Percentiles rank a stretch among this genome's conserved stretches.
Evolutionary conservation across 129 eudicot species (phyloP).

Genomic region (Flaveria trinervia): DNA sequence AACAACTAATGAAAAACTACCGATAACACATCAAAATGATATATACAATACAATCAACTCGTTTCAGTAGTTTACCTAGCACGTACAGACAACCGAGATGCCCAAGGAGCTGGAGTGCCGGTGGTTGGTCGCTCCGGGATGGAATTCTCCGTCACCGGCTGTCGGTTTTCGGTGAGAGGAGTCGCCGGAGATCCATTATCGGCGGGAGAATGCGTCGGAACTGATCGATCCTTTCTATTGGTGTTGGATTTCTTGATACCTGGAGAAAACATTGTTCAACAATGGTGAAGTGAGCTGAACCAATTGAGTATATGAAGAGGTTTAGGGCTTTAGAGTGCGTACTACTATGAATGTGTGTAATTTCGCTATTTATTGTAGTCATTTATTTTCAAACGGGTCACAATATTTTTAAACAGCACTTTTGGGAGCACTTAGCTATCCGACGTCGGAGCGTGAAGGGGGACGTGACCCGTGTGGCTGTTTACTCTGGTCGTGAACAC

Average conservation of each 20-base stretch:
- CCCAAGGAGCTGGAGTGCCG: slow-evolving; percentile 97
- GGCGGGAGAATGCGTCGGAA: slow-evolving; percentile 26
- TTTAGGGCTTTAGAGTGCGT: slow-evolving; percentile 35
- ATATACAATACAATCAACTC: background rate
- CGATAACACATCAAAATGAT: background rate
- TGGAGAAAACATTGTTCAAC: slow-evolving; percentile 66
- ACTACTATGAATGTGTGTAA: background rate
- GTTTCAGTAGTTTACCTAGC: slow-evolving; percentile 57
- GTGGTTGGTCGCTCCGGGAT: slow-evolving; percentile 76
- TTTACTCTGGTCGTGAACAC: no score
- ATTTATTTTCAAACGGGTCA: no score
- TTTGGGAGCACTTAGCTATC: no score
- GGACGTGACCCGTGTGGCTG: no score
- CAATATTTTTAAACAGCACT: no score
- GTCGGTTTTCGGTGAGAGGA: slow-evolving; percentile 43
- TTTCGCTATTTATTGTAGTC: no score
- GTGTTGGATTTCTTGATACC: slow-evolving; percentile 57
- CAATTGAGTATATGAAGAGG: slow-evolving; percentile 19
- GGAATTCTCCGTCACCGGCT: slow-evolving; percentile 32
- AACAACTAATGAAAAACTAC: background rate
- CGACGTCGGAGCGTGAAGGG: no score
- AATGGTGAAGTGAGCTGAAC: background rate
- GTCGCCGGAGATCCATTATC: slow-evolving; percentile 44
- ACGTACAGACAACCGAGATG: slow-evolving; percentile 80
- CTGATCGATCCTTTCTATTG: slow-evolving; percentile 37